These are phyloP conservation scores for Hanseniaspora clermontiae DNA, from an alignment of 805 yeast genomes.

Conservation along the genomic window DNA sequence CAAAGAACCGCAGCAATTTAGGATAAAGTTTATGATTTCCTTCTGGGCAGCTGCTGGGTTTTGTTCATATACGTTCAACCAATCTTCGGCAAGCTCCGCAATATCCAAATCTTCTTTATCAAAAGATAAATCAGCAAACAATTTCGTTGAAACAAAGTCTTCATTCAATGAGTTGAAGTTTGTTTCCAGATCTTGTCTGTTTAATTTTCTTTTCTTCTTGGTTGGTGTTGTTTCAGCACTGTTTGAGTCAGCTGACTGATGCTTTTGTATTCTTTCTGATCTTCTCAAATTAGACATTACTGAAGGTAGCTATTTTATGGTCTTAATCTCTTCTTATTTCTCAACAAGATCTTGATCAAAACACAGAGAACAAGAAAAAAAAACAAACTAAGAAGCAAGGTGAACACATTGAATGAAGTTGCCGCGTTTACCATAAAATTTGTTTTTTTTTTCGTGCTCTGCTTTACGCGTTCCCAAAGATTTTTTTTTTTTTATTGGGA, in stretches of 20 bases:
- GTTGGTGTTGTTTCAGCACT: constrained; percentile 13
- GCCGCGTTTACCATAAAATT: not conserved
- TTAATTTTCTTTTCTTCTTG: constrained; percentile 19
- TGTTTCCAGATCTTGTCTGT: constrained; percentile 16
- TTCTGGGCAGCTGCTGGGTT: constrained; percentile 40
- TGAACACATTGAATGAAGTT: not conserved
- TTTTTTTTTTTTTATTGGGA: too few species aligned
- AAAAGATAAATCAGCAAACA: constrained; percentile 38
- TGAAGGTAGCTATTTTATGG: not conserved
- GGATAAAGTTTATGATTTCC: constrained; percentile 52
- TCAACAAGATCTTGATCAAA: not conserved
- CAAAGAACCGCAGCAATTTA: constrained; percentile 62
- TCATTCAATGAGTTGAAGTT: constrained; percentile 27
- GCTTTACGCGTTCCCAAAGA: not conserved
- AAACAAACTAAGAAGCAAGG: not conserved
- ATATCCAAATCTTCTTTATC: constrained; percentile 38
- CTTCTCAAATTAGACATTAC: constrained; percentile 5
- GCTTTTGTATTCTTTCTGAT: constrained; percentile 6
- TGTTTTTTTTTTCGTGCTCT: too few species aligned
- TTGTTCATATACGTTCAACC: constrained; percentile 42
- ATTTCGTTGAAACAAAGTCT: constrained; percentile 35
- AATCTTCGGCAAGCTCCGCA: constrained; percentile 40
- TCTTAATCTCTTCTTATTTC: too few species aligned
- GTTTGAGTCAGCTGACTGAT: not conserved
- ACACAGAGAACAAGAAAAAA: not conserved